Evolutionary conservation across 2,329 filamentous ascomycete genomes (phyloP).

Genomic region (Allantophomopsis cytisporea): DNA sequence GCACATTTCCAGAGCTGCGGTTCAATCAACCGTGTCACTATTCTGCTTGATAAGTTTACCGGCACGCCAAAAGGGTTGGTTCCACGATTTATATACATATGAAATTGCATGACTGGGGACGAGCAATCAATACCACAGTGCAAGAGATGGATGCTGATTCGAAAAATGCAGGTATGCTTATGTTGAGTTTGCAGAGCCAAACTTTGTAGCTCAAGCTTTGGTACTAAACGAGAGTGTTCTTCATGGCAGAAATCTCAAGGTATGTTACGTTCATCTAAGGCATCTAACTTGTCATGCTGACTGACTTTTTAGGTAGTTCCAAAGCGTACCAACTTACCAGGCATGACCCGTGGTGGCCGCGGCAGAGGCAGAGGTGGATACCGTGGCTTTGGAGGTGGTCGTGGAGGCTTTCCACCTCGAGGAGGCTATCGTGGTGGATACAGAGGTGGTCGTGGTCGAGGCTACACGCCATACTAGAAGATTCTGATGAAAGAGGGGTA

Average conservation of each 20-base stretch:
- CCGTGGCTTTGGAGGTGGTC: conserved; percentile 32
- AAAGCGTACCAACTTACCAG: conserved; percentile 93
- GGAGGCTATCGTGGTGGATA: conserved; percentile 48
- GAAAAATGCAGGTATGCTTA: conserved; percentile 70
- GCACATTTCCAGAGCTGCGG: conserved; percentile 96
- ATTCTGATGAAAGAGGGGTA: neutral
- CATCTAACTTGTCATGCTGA: neutral
- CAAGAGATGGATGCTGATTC: conserved; percentile 37
- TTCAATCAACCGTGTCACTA: conserved; percentile 95
- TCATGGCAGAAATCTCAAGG: conserved; percentile 90
- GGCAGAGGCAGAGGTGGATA: conserved; percentile 38
- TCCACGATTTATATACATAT: conserved; percentile 12
- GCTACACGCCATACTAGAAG: conserved; percentile 48
- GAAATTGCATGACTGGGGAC: conserved; percentile 10
- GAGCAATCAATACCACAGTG: conserved; percentile 34
- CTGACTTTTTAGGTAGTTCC: conserved; percentile 51
- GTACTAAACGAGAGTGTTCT: conserved; percentile 95
- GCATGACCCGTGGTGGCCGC: conserved; percentile 70
- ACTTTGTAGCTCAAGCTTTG: conserved; percentile 80
- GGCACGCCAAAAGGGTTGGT: conserved; percentile 97
- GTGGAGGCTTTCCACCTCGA: conserved; percentile 24
- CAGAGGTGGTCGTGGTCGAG: conserved; percentile 46
- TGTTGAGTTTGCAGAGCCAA: conserved; percentile 94
- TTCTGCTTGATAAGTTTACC: conserved; percentile 94
- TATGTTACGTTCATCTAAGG: conserved; percentile 23